Conservation (phyloP, 768 basidiomycete species). For the Krasilnikovozyma curviuscula region DNA sequence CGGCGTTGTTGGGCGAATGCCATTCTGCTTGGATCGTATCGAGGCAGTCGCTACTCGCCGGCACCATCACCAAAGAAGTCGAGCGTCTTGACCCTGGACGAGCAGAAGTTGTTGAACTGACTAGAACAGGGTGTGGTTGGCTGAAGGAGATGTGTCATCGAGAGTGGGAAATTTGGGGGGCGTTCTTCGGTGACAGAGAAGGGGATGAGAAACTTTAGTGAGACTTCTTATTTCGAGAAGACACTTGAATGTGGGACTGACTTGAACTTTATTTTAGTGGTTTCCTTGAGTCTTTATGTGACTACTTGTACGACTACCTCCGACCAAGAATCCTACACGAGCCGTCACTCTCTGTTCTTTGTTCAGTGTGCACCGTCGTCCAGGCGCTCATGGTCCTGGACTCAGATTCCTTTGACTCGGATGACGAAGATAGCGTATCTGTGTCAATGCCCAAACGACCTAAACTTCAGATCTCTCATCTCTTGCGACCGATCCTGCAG, state of each 20-base stretch:
- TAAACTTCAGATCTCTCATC: too few species aligned
- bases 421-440: slow-evolving; percentile 23
- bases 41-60: slow-evolving; percentile 50
- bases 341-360: slow-evolving; percentile 62
- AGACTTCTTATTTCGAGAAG: slow-evolving; percentile 19
- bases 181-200: slow-evolving; percentile 74
- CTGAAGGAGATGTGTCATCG: slow-evolving; percentile 77
- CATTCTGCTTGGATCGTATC: slow-evolving; percentile 62
- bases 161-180: slow-evolving; percentile 66
- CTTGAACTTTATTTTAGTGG: slow-evolving; percentile 18
- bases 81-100: slow-evolving; percentile 54
- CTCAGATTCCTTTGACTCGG: slow-evolving; percentile 23
- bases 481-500: slow-evolving; percentile 76
- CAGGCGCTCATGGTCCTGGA: slow-evolving; percentile 93
- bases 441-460: too few species aligned
- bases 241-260: not conserved
- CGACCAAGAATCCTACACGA: slow-evolving; percentile 91
- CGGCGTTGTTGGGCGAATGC: slow-evolving; percentile 63
- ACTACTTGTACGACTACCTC: slow-evolving; percentile 84
- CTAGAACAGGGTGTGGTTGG: slow-evolving; percentile 76
- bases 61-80: slow-evolving; percentile 61
- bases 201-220: slow-evolving; percentile 48
- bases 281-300: slow-evolving; percentile 79
- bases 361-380: slow-evolving; percentile 88
- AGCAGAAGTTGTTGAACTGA: slow-evolving; percentile 76